Percentiles rank a stretch among this genome's conserved stretches.
These are phyloP conservation scores for Entelexis paramagnoliae DNA, from an alignment of 1,139 yeast genomes.

Conservation along the genomic window DNA sequence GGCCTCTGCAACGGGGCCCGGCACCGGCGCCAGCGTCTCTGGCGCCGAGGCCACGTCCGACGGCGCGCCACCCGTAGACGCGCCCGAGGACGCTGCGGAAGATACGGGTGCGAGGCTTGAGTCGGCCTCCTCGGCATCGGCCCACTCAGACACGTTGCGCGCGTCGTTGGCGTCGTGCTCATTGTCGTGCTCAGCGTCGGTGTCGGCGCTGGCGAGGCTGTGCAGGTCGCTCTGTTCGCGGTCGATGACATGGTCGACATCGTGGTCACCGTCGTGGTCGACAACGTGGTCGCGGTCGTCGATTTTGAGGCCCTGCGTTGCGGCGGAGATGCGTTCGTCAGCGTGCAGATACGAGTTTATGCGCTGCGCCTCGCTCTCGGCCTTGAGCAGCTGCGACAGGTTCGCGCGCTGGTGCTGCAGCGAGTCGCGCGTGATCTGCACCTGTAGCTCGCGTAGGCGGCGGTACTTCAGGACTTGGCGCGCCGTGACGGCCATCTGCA, in stretches of 20 bases:
- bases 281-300: conserved; percentile 19
- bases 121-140: not conserved
- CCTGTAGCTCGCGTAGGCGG: conserved; percentile 57
- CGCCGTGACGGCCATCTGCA: conserved; percentile 60
- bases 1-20: not conserved
- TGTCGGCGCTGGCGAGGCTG: not conserved
- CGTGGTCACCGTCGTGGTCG: conserved; percentile 11
- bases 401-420: conserved; percentile 37
- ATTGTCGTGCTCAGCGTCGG: not conserved
- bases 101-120: not conserved
- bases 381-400: conserved; percentile 33
- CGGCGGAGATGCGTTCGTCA: conserved; percentile 24
- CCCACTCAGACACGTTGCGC: not conserved
- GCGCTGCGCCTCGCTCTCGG: conserved; percentile 37
- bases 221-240: conserved; percentile 3
- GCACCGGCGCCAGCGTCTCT: no score
- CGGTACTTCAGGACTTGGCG: conserved; percentile 61
- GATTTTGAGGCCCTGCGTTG: conserved; percentile 12
- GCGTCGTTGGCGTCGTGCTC: not conserved
- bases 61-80: not conserved
- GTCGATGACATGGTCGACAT: conserved; percentile 14
- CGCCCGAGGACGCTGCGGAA: not conserved
- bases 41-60: not conserved
- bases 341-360: conserved; percentile 30
- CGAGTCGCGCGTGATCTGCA: conserved; percentile 47